Evolutionary conservation across 73 alveolate species (phyloP).

Genomic region (Urostyla sp.): DNA sequence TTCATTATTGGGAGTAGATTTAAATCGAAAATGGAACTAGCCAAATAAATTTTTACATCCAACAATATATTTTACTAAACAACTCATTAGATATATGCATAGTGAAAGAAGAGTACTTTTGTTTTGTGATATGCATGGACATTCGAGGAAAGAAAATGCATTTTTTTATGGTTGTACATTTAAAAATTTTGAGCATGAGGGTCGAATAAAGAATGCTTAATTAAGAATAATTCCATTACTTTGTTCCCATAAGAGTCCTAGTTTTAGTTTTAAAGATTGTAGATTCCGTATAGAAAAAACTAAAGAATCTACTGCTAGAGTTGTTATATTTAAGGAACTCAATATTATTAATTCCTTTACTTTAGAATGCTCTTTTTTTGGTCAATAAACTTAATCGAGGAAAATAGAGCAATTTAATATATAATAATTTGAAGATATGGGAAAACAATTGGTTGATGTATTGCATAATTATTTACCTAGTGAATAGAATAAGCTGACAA

Average conservation of each 20-base stretch:
- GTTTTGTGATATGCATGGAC: conserved; percentile 88
- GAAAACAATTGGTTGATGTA: background rate
- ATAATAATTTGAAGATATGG: background rate
- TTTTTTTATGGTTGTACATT: conserved; percentile 75
- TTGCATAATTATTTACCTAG: conserved; percentile 28
- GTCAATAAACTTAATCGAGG: background rate
- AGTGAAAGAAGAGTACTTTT: conserved; percentile 78
- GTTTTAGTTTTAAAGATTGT: conserved; percentile 52
- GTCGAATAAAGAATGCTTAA: conserved; percentile 62
- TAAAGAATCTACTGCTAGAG: conserved; percentile 68
- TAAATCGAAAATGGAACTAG: conserved; percentile 84
- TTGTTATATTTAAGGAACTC: conserved; percentile 62
- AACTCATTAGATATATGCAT: conserved; percentile 74
- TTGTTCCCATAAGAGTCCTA: conserved; percentile 47
- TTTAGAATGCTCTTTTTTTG: conserved; percentile 62
- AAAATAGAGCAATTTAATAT: conserved; percentile 4
- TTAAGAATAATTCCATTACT: conserved; percentile 59
- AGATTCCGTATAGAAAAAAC: conserved; percentile 61
- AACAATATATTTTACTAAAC: conserved; percentile 76
- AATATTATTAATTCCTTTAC: conserved; percentile 65
- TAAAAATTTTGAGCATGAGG: conserved; percentile 58
- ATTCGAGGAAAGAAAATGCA: conserved; percentile 84
- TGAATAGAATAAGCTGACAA: conserved; percentile 20
- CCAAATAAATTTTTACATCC: conserved; percentile 84
- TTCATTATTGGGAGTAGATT: conserved; percentile 87